A percentile compares a stretch with the other conserved stretches of the same genome.
Conservation (phyloP, 2,329 filamentous ascomycete species). For the Didymellaceae sp. region DNA sequence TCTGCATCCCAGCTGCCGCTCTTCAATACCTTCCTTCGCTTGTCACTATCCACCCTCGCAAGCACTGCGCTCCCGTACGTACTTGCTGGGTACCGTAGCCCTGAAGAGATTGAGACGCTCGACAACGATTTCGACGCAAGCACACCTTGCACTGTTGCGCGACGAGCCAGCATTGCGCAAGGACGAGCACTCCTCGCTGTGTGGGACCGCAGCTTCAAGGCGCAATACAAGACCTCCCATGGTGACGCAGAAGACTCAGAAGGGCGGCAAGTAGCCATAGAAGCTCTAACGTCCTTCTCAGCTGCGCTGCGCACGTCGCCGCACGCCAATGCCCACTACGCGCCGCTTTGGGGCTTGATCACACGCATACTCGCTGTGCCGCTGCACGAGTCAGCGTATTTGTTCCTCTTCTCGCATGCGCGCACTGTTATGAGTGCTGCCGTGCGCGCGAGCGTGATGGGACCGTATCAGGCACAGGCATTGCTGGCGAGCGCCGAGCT, state of each 20-base stretch:
- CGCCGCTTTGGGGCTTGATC: slow-evolving; percentile 73
- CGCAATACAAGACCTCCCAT: slow-evolving; percentile 23
- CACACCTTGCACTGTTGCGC: slow-evolving; percentile 78
- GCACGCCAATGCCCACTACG: slow-evolving; percentile 64
- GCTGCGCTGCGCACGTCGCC: slow-evolving; percentile 36
- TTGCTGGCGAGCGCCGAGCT: slow-evolving; percentile 69
- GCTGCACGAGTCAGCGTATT: slow-evolving; percentile 70
- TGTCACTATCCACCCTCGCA: slow-evolving; percentile 74
- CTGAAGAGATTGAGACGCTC: slow-evolving; percentile 59
- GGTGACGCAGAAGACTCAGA: not conserved
- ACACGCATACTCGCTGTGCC: slow-evolving; percentile 67
- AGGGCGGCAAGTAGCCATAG: slow-evolving; percentile 19
- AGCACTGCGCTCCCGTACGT: slow-evolving; percentile 77
- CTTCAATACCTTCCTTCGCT: slow-evolving; percentile 71
- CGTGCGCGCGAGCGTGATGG: slow-evolving; percentile 77
- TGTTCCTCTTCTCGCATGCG: slow-evolving; percentile 78
- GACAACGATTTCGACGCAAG: slow-evolving; percentile 80
- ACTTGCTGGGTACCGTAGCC: slow-evolving; percentile 68
- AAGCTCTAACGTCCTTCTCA: slow-evolving; percentile 40
- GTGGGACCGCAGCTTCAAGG: slow-evolving; percentile 74
- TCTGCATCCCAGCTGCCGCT: slow-evolving; percentile 47
- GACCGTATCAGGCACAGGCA: slow-evolving; percentile 79
- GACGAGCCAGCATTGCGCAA: slow-evolving; percentile 76
- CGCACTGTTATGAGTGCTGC: slow-evolving; percentile 79
- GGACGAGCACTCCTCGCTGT: slow-evolving; percentile 76